Conservation (phyloP, 2,329 filamentous ascomycete genomes). For the Trichophaea hybrida region DNA sequence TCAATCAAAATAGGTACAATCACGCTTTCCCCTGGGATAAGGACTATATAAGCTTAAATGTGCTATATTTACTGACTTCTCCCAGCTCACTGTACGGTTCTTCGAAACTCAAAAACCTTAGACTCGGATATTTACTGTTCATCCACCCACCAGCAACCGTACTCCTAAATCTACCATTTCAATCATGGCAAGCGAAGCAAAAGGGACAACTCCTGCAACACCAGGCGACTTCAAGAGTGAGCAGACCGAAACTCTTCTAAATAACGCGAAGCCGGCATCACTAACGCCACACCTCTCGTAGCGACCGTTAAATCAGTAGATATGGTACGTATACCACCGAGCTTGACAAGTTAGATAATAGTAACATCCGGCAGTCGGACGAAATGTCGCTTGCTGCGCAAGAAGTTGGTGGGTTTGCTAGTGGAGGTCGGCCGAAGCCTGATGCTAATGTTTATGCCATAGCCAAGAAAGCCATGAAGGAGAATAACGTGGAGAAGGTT, state of each 20-base stretch:
- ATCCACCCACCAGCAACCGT: neutral
- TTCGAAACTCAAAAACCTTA: no score
- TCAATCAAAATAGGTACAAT: no score
- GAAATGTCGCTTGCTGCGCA: conserved; percentile 95
- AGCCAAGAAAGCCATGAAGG: conserved; percentile 59
- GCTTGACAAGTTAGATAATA: neutral
- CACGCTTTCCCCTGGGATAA: no score
- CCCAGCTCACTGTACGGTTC: no score
- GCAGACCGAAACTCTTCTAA: neutral
- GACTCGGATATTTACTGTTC: no score
- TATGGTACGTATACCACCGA: conserved; percentile 54
- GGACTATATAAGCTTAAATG: no score
- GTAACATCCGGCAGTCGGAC: conserved; percentile 52
- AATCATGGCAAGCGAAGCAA: neutral
- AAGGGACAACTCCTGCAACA: neutral
- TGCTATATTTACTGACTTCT: no score
- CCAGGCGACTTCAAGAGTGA: neutral
- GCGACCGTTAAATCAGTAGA: conserved; percentile 96
- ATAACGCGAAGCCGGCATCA: neutral
- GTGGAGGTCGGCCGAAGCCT: no score
- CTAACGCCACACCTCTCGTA: conserved; percentile 31
- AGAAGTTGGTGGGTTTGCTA: conserved; percentile 64
- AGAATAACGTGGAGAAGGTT: conserved; percentile 59
- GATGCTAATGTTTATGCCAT: no score
- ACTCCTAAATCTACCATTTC: neutral